phyloP scores from a whole-genome alignment of 176 grass and related monocot genomes.

The Eleusine coracana region DNA sequence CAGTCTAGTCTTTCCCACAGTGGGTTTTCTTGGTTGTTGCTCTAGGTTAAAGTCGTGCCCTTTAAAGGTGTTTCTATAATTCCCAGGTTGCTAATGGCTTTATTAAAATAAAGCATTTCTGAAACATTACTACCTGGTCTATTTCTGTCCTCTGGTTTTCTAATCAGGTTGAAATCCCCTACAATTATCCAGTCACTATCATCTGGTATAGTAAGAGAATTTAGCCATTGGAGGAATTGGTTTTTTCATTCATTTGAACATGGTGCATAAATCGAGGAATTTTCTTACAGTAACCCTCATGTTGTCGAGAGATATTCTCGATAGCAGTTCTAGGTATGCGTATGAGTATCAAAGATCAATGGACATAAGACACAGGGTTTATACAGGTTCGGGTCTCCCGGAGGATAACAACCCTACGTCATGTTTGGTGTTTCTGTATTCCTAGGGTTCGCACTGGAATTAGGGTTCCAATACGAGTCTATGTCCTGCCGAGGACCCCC shows the following conservation, averaged over 20 bases:
- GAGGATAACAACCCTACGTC: no score
- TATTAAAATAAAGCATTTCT: not conserved
- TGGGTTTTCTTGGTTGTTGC: not conserved
- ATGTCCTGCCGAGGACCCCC: no score
- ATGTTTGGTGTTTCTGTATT: no score
- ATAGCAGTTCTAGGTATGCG: no score
- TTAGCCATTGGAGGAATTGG: not conserved
- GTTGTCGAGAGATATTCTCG: no score
- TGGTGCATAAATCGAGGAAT: not conserved
- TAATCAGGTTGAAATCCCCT: not conserved
- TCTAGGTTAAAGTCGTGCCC: not conserved
- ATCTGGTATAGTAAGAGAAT: not conserved
- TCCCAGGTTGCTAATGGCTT: not conserved
- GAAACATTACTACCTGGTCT: not conserved
- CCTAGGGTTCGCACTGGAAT: no score
- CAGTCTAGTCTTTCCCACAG: not conserved
- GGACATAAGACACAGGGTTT: no score
- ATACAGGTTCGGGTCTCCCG: no score
- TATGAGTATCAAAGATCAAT: no score
- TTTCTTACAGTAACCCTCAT: no score
- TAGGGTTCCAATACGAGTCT: no score
- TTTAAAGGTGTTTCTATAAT: not conserved
- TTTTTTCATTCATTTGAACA: not conserved
- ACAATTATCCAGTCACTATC: not conserved
- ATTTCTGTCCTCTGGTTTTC: not conserved